Base-by-base conservation (phyloP, 177 flowering plant genomes). In the Vitis hybrid region DNA sequence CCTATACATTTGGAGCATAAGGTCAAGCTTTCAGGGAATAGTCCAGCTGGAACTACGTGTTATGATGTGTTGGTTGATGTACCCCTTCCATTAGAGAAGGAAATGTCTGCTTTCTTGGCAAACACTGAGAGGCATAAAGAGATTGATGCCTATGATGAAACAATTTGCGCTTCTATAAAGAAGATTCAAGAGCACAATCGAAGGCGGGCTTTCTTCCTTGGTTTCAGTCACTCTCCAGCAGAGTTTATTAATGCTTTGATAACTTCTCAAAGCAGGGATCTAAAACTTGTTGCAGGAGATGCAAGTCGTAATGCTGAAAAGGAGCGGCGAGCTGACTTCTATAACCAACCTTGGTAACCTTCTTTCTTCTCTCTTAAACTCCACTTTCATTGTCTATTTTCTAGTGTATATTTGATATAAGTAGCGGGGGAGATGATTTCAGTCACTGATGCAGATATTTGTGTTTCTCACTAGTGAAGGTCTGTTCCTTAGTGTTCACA, bases 151-250 rank as follows among this genome's bases (percentile, higher is more conserved):
- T 92, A 85, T 81, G 92, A 94, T 79, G 90, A 90, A 74, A 79
- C 85, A 45, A 92, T 94, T 61, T 74, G 80, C 81, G 71, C 84
- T 65, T 80, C 94, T 20, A 85, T 94, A 66, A 89, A 88, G 78
- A 89, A 88, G 83, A 90, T 92, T 48, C 91, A 90, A 10, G 97
- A 87, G 82, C 97, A 92, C 74, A 80, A 83, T 4, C 82, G 82
- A 72, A 84, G 96, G 72, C 74, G 92, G 59, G 89, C 98, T 26
- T 94, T 92, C 80, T 94, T 92, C 78, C 89, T 90, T 65, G 93
- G 96, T 49, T 94, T 92, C 67, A 90, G 98, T 82, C 98, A 90
- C 74, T 94, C 98, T 59, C 97, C 98, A 6, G 91, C 81, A n/a
- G 97, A 94, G 69, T 94, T 90, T 59, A 85, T 90, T 61, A 92